phyloP scores from a whole-genome alignment of 2,329 filamentous ascomycete species.

The Pseudogymnoascus sp. region DNA sequence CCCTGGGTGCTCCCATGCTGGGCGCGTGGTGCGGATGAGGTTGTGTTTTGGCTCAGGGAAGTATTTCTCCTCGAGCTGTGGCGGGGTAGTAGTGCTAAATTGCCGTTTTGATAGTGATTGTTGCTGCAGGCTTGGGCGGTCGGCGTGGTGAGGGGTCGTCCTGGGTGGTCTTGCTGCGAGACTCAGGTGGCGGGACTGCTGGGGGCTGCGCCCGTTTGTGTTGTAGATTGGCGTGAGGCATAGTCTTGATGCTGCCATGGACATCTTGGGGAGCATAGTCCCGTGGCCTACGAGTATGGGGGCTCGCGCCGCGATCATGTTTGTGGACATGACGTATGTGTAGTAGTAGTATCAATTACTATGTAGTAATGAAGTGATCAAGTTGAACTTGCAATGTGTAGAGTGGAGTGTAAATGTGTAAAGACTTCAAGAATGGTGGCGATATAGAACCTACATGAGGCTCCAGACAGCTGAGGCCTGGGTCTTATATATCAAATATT shows the following conservation, averaged over 20 bases:
- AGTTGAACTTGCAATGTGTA: not conserved
- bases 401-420: not conserved
- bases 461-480: not conserved
- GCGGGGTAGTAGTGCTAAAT: conserved; percentile 31
- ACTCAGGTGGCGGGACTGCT: conserved; percentile 1
- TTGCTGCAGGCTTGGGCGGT: not conserved
- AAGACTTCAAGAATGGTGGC: not conserved
- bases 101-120: conserved; percentile 15
- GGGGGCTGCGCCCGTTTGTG: not conserved
- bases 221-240: not conserved
- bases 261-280: not conserved
- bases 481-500: conserved; percentile 1
- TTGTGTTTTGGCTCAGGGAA: conserved; percentile 26
- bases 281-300: not conserved
- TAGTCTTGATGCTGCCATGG: not conserved
- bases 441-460: not conserved
- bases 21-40: conserved; percentile 49
- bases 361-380: not conserved
- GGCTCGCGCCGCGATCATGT: not conserved
- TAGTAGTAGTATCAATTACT: not conserved
- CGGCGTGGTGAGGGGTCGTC: not conserved
- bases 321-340: conserved; percentile 1
- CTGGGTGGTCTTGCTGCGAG: not conserved
- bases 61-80: conserved; percentile 30
- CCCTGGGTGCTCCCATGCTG: conserved; percentile 50